These are phyloP conservation scores for Prunus fruticosa DNA, from an alignment of 306 rosid genomes.

Conservation along the genomic window DNA sequence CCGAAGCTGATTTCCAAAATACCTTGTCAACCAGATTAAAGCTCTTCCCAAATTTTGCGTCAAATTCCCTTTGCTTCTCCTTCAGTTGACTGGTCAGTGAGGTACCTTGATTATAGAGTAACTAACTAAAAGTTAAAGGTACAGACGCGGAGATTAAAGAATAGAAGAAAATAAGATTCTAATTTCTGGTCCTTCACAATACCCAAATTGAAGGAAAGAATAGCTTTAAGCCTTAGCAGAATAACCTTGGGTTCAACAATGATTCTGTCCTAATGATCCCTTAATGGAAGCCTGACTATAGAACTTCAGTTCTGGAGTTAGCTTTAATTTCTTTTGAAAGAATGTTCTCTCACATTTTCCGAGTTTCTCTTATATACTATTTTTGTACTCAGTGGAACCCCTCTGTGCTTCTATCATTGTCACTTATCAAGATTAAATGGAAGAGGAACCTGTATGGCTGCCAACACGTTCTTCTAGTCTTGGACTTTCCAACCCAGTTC, in stretches of 20 bases:
- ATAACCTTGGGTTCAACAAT: neutral
- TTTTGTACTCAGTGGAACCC: neutral
- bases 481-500: slow-evolving; percentile 53
- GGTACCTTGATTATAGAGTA: slow-evolving; percentile 46
- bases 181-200: neutral
- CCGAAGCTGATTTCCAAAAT: slow-evolving; percentile 9
- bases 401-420: neutral
- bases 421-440: neutral
- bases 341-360: neutral
- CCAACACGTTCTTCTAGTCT: slow-evolving; percentile 61
- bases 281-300: neutral
- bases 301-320: neutral
- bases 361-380: neutral
- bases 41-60: slow-evolving; percentile 58
- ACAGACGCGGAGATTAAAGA: neutral
- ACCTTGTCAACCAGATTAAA: slow-evolving; percentile 75
- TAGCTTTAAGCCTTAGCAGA: neutral
- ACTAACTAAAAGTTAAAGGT: neutral
- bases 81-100: slow-evolving; percentile 68
- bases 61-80: slow-evolving; percentile 77
- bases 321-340: neutral
- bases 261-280: neutral
- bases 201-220: neutral
- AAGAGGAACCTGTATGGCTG: slow-evolving; percentile 68
- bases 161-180: neutral